Conservation (phyloP, 805 yeast genomes). For the Candida gorgasii region DNA sequence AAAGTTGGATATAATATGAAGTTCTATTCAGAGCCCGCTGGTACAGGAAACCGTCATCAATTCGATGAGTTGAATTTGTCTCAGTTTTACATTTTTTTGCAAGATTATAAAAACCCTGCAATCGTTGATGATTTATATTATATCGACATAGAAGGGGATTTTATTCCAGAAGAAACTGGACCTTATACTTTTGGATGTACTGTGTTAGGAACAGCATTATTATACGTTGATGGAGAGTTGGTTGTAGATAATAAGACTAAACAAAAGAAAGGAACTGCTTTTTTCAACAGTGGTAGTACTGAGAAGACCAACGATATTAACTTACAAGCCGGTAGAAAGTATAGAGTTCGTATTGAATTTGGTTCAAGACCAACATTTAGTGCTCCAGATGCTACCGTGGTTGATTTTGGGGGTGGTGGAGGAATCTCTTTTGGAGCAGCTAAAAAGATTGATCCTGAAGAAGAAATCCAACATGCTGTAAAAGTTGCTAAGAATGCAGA, state of each 20-base stretch:
- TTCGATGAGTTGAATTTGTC: constrained; percentile 24
- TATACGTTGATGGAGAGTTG: constrained; percentile 52
- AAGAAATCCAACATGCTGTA: constrained; percentile 27
- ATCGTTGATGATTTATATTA: constrained; percentile 34
- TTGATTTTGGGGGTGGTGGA: constrained; percentile 23
- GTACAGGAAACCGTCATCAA: constrained; percentile 14
- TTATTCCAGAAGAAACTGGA: constrained; percentile 47
- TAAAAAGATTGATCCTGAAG: constrained; percentile 23
- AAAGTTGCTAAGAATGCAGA: constrained; percentile 27
- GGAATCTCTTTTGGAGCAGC: constrained; percentile 24
- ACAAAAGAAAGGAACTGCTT: constrained; percentile 51
- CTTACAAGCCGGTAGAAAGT: constrained; percentile 45
- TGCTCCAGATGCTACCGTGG: constrained; percentile 15
- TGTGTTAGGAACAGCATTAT: constrained; percentile 54
- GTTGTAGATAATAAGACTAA: constrained; percentile 56
- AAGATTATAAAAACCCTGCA: constrained; percentile 20
- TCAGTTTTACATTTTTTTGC: constrained; percentile 21
- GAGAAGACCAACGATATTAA: constrained; percentile 40
- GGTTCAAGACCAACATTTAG: constrained; percentile 35
- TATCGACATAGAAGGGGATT: constrained; percentile 44
- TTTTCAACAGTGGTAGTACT: constrained; percentile 52
- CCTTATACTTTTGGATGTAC: constrained; percentile 53
- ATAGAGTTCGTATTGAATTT: constrained; percentile 48
- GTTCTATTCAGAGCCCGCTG: constrained; percentile 21
- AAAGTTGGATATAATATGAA: constrained; percentile 24